Percentiles rank a stretch among this genome's conserved stretches.
Conservation (phyloP, 139 green algal genomes). For the Picochlorum sp. region DNA sequence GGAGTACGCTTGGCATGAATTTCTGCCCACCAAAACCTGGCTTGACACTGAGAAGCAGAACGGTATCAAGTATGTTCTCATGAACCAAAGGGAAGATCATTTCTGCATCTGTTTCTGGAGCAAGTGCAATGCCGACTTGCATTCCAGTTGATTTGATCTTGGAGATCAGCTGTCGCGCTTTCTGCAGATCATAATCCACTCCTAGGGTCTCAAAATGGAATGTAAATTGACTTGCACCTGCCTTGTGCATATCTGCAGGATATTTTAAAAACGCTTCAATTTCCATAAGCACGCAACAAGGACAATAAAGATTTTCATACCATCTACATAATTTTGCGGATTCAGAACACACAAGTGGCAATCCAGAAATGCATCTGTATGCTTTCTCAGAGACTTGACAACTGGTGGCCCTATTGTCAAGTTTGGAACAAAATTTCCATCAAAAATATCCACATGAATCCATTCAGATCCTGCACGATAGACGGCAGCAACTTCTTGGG, state of each 20-base stretch:
- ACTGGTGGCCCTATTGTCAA: constrained; percentile 85
- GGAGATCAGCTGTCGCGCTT: constrained; percentile 18
- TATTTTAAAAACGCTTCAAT: not conserved
- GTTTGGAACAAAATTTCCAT: constrained; percentile 94
- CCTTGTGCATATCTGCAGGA: constrained; percentile 45
- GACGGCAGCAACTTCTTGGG: constrained; percentile 59
- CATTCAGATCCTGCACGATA: constrained; percentile 69
- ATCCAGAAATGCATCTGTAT: constrained; percentile 80
- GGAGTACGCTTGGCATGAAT: constrained; percentile 55
- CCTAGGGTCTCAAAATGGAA: constrained; percentile 81
- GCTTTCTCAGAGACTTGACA: constrained; percentile 65
- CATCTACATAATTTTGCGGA: constrained; percentile 23
- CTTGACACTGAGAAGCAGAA: constrained; percentile 76
- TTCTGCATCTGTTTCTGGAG: constrained; percentile 55
- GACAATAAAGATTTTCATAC: not conserved
- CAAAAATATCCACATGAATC: constrained; percentile 56
- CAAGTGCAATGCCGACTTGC: constrained; percentile 67
- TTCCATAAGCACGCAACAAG: not conserved
- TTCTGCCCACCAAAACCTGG: constrained; percentile 85
- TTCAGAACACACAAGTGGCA: constrained; percentile 59
- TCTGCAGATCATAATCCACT: constrained; percentile 13
- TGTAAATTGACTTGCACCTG: constrained; percentile 79
- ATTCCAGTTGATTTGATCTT: constrained; percentile 53
- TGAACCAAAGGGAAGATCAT: constrained; percentile 39
- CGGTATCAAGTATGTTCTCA: constrained; percentile 31